Base-by-base conservation (phyloP, 2,329 filamentous ascomycete genomes). In the Exutisphaerella laricina region DNA sequence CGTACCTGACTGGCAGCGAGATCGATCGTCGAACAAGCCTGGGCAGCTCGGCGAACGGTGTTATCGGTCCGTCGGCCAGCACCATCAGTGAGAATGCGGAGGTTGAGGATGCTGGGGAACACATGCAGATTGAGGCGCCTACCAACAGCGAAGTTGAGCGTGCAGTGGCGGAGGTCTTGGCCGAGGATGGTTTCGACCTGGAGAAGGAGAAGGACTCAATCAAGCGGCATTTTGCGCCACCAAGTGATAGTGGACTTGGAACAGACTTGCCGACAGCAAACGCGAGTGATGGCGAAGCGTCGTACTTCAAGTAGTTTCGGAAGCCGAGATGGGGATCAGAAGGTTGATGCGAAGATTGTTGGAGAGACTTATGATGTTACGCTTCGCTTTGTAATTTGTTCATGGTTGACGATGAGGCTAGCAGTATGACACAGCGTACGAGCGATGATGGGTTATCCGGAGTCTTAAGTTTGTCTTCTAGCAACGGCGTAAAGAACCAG, bases 1-100 rank as follows among this genome's bases (percentile, higher is more conserved):
- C 65, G 16, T 73, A 73, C 58, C 64, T 72, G 60, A 71, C 67
- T 1, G 70, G 70, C 39, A 70, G 65, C 46, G 70, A 72, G 26
- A 49, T 69, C 21, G 65, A 67, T 37, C 62, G 69, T n/a, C 65
- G 70, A 18, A 68, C 64, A 5, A 71, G 68, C 10, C 62, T 68
- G 21, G 68, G 66, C 23, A 66, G 59, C 30, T 56, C 67, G 3
- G 59, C 60, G 4, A 60, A 59, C 34, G 66, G 65, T 7, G 59
- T 58, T 0, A 41, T 63, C 5, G 63, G 59, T 4, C 33, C 17
- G 7, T n/a, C 23, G 8, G 56, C 56, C 10, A 50, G 29, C 41
- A 45, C 38, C 17, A 39, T 33, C 33, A 52, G 13, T 16, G 47
- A 47, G 20, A 49, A 50, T 8, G 46, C 46, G 5, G 52, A 50